Evolutionary conservation across 768 basidiomycete genomes (phyloP).

Genomic region (Termitomyces sp.): DNA sequence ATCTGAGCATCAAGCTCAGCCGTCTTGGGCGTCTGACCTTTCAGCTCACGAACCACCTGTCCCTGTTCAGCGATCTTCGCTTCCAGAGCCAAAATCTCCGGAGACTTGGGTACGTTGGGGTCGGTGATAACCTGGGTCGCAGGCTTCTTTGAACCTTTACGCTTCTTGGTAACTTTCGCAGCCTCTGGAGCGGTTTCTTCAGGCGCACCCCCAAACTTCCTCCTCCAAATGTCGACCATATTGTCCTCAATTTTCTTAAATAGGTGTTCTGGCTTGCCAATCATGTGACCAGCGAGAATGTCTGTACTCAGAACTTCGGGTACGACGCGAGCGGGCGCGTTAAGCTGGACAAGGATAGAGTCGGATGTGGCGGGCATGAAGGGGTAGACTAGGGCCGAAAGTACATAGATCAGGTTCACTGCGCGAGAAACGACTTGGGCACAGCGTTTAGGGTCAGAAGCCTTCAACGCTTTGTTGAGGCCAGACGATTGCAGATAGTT

Average conservation of each 20-base stretch:
- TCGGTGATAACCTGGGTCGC: constrained; percentile 32
- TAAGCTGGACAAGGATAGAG: constrained; percentile 78
- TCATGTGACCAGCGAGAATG: constrained; percentile 78
- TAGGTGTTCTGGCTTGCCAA: constrained; percentile 83
- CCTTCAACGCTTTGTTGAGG: constrained; percentile 85
- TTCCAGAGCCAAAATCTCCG: constrained; percentile 69
- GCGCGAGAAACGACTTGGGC: constrained; percentile 88
- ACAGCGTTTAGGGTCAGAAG: constrained; percentile 76
- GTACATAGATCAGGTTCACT: constrained; percentile 86
- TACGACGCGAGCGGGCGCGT: constrained; percentile 80
- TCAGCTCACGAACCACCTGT: constrained; percentile 64
- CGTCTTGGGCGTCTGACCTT: constrained; percentile 54
- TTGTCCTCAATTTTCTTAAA: constrained; percentile 94
- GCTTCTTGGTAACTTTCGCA: constrained; percentile 42
- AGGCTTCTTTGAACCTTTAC: constrained; percentile 48
- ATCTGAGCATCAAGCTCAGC: constrained; percentile 58
- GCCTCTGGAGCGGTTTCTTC: constrained; percentile 30
- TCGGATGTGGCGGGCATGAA: constrained; percentile 94
- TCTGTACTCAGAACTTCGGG: constrained; percentile 72
- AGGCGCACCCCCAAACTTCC: constrained; percentile 66
- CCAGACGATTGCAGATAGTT: constrained; percentile 90
- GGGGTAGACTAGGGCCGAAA: constrained; percentile 83
- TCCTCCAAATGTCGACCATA: constrained; percentile 78
- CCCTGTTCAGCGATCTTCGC: constrained; percentile 74
- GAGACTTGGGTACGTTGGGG: constrained; percentile 55